Conservation (phyloP, 768 basidiomycete species). For the Mycena vitilis region DNA sequence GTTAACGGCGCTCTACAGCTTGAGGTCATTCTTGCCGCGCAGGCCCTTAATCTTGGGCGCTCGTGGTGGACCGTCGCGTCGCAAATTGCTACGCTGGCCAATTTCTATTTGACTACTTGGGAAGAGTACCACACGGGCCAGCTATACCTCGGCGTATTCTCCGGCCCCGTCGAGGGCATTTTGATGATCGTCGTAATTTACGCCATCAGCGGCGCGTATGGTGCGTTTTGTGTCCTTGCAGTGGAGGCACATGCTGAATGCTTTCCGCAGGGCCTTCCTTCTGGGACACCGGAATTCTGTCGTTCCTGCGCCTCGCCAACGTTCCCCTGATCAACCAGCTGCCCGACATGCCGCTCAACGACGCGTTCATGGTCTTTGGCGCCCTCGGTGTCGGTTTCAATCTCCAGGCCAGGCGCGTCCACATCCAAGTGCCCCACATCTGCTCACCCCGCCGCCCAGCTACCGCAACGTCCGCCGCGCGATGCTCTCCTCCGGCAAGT, state of each 20-base stretch:
- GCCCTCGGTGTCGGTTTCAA: conserved; percentile 80
- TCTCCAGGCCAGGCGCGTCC: conserved; percentile 76
- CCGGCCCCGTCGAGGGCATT: conserved; percentile 97
- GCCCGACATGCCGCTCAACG: conserved; percentile 83
- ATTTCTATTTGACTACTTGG: conserved; percentile 88
- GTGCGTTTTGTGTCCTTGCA: conserved; percentile 49
- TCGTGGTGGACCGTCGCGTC: conserved; percentile 98
- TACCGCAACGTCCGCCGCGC: conserved; percentile 86
- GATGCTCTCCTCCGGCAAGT: conserved; percentile 53
- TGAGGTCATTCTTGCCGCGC: conserved; percentile 83
- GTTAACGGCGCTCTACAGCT: conserved; percentile 61
- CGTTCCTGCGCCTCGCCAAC: conserved; percentile 65
- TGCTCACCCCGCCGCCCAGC: conserved; percentile 49
- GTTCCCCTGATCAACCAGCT: conserved; percentile 61
- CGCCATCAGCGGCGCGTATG: conserved; percentile 80
- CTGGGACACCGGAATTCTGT: conserved; percentile 81
- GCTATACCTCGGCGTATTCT: conserved; percentile 92
- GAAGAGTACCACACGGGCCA: conserved; percentile 92
- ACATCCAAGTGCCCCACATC: not conserved
- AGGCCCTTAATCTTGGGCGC: conserved; percentile 90
- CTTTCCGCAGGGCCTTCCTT: conserved; percentile 71
- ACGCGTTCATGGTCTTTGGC: conserved; percentile 87
- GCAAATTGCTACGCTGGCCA: conserved; percentile 79
- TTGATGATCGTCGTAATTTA: conserved; percentile 85
- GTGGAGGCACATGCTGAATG: conserved; percentile 5